Conservation (phyloP, 805 yeast species). For the Metschnikowia dekortorum region DNA sequence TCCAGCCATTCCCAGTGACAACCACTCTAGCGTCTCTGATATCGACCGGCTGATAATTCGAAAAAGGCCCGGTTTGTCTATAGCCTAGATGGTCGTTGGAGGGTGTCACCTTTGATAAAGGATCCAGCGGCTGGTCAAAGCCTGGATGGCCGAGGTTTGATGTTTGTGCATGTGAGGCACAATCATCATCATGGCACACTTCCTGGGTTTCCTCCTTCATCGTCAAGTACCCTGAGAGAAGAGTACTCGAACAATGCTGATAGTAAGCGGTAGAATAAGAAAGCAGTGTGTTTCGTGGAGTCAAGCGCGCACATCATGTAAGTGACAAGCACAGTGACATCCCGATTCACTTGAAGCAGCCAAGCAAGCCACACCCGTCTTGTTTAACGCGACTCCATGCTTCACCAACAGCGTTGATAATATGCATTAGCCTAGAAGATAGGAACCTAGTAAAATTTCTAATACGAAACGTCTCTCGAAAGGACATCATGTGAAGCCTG, state of each 20-base stretch:
- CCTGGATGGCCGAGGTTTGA: not conserved
- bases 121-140: not conserved
- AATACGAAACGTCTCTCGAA: no score
- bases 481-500: no score
- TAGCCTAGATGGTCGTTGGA: not conserved
- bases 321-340: no score
- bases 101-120: not conserved
- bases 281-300: not conserved
- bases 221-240: not conserved
- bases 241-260: not conserved
- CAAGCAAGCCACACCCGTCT: no score
- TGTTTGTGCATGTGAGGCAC: not conserved
- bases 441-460: no score
- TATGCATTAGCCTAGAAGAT: no score
- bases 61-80: not conserved
- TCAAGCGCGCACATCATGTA: no score
- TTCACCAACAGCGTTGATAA: no score
- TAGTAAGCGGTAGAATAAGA: not conserved
- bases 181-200: not conserved
- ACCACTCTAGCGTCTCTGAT: not conserved
- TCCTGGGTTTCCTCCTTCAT: not conserved
- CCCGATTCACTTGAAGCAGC: no score
- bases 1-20: slow-evolving; percentile 37
- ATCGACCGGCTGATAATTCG: not conserved
- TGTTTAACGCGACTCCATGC: no score